These are phyloP conservation scores for Solanum clarkiae DNA, from an alignment of 257 asterid genomes.

Conservation along the genomic window DNA sequence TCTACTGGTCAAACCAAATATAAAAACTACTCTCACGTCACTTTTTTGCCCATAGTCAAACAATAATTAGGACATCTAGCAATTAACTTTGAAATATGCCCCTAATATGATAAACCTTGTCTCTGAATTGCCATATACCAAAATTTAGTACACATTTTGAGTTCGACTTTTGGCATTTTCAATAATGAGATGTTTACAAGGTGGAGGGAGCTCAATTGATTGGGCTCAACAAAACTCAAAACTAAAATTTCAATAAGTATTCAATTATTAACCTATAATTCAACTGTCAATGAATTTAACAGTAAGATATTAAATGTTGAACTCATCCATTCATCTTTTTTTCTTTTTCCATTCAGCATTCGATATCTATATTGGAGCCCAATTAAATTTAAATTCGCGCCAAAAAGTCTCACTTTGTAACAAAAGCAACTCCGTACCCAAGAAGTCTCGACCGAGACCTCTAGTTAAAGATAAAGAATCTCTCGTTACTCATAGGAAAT, in stretches of 20 bases:
- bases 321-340: neutral
- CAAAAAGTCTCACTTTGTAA: too few relatives aligned
- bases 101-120: neutral
- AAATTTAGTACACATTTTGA: neutral
- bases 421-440: too few relatives aligned
- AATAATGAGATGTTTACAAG: neutral
- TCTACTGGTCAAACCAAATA: neutral
- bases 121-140: neutral
- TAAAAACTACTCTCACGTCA: neutral
- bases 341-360: too few relatives aligned
- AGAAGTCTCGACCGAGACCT: too few relatives aligned
- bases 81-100: neutral
- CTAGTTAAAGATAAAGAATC: neutral
- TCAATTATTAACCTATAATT: neutral
- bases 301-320: neutral
- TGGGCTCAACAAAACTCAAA: neutral
- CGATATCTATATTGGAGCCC: too few relatives aligned
- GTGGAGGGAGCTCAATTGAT: neutral
- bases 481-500: neutral
- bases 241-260: too few relatives aligned
- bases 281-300: neutral
- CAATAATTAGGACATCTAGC: slow-evolving; percentile 1
- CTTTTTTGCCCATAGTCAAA: slow-evolving; percentile 2
- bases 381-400: too few relatives aligned
- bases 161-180: neutral